Evolutionary conservation across 2,329 filamentous ascomycete species (phyloP).

Genomic region (Curvularia verruculosa): DNA sequence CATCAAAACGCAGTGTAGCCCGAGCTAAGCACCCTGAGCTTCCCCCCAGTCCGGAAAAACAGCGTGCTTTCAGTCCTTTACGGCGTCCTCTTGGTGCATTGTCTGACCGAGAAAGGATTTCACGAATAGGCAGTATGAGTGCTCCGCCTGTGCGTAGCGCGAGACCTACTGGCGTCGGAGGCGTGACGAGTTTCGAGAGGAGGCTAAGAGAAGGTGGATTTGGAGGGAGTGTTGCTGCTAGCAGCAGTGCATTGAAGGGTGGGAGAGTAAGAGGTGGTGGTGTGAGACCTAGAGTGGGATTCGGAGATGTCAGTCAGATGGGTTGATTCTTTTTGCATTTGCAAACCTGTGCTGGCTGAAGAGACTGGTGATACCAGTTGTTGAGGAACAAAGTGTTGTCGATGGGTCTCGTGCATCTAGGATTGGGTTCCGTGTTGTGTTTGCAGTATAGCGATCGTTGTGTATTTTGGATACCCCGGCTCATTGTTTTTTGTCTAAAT

Average conservation of each 20-base stretch:
- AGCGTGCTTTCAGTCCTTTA: slow-evolving; percentile 10
- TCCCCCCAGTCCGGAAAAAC: slow-evolving; percentile 34
- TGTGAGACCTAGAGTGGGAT: slow-evolving; percentile 1
- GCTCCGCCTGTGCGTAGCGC: slow-evolving; percentile 35
- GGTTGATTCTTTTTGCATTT: not conserved
- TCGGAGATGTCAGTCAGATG: slow-evolving; percentile 16
- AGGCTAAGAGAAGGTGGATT: slow-evolving; percentile 42
- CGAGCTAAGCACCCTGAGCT: slow-evolving; percentile 42
- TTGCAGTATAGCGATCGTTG: not conserved
- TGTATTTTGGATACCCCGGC: not conserved
- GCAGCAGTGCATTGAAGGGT: not conserved
- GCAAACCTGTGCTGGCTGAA: not conserved
- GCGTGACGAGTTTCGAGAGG: slow-evolving; percentile 43
- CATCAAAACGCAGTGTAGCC: slow-evolving; percentile 50
- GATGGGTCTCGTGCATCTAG: not conserved
- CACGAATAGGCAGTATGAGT: slow-evolving; percentile 31
- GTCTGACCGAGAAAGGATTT: slow-evolving; percentile 5
- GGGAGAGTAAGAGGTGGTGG: not conserved
- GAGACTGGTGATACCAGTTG: not conserved
- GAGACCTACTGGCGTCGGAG: slow-evolving; percentile 7
- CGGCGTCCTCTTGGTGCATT: slow-evolving; percentile 3
- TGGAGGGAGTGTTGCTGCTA: slow-evolving; percentile 20
- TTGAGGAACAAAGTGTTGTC: not conserved
- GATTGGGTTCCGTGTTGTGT: not conserved
- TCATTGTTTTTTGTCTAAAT: not conserved